Evolutionary conservation across 139 green algal species (phyloP), one percentile per base, ranked within the genome.

Genomic region (Picochlorum costavermella): DNA sequence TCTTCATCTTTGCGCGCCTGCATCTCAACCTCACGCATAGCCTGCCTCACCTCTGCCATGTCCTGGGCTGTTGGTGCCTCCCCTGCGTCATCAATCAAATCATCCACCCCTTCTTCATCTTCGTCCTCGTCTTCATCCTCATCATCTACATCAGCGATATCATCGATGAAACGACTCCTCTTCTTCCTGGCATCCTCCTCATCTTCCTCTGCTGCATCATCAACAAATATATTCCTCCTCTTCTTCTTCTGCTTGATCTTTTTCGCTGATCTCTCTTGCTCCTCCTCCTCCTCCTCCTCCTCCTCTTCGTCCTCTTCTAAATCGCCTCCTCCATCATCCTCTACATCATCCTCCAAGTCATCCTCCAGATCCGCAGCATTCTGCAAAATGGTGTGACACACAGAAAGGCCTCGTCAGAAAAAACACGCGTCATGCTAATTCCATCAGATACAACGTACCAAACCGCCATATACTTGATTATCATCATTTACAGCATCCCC

Each of bases 51-150:
- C 40, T 64, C 64, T 30, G 68, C 67, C 25, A 83, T 53, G 13
- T 81, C 77, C 3, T 75, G 63, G 23, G 67, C 67, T 1, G 69
- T 28, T 2, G 40, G 40, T 13, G 81, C 74, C 50, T 84, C 76
- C 1, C 80, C 83, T 14, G 63, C 68, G 33, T 94, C 80, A 43
- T 86, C 82, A 25, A 90, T 84, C 37, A 95, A 63, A 26, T 92
- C 87, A 14, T 90, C 84, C 14, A 78, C 74, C 14, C 84, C 83
- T 31, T 92, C 86, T 64, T 89, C 72, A 55, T 85, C 81, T 13
- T 95, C 81, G 8, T 95, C 85, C 4, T 88, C 82, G 10, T 80
- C 78, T 23, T 96, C 90, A 12, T 95, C 87, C 4, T 95, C 88
- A 14, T 86, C 84, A 31, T 91, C 85, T 50, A 88, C 86, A 46